phyloP scores from a whole-genome alignment of 495 filamentous ascomycete species.

The Schizothecium vesticola region DNA sequence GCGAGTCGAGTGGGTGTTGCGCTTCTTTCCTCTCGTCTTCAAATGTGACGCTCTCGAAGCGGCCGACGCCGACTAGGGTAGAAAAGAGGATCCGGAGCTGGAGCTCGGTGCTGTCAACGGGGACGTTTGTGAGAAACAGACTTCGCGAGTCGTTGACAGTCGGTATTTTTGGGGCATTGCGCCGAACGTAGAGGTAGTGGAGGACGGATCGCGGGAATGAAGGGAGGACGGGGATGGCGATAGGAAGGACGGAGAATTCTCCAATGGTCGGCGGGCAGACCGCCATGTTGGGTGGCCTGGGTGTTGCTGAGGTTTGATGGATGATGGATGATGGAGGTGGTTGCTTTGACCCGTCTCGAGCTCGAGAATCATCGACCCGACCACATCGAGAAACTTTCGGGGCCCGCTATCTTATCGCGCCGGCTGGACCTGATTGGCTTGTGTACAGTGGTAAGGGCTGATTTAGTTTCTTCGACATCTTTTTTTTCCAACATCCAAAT shows the following conservation, averaged over 20 bases:
- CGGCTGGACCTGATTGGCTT: not conserved
- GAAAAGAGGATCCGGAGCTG: constrained; percentile 73
- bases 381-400: constrained; percentile 13
- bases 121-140: constrained; percentile 83
- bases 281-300: constrained; percentile 25
- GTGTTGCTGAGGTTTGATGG: not conserved
- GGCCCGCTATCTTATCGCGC: constrained; percentile 6
- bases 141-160: constrained; percentile 65
- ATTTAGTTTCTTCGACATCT: not conserved
- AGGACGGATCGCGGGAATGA: constrained; percentile 53
- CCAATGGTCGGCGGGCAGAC: constrained; percentile 26
- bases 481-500: not conserved
- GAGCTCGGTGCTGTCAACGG: constrained; percentile 71
- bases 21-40: constrained; percentile 44
- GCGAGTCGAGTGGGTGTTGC: constrained; percentile 19
- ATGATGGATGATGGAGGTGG: not conserved
- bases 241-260: constrained; percentile 47
- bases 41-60: constrained; percentile 72
- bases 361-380: not conserved
- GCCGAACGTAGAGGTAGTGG: constrained; percentile 84
- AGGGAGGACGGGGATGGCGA: constrained; percentile 59
- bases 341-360: not conserved
- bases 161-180: constrained; percentile 71
- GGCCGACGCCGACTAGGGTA: constrained; percentile 61
- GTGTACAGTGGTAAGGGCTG: not conserved